These are phyloP conservation scores for Zymoseptoria crescenta DNA, from an alignment of 2,329 filamentous ascomycete genomes.

Conservation along the genomic window DNA sequence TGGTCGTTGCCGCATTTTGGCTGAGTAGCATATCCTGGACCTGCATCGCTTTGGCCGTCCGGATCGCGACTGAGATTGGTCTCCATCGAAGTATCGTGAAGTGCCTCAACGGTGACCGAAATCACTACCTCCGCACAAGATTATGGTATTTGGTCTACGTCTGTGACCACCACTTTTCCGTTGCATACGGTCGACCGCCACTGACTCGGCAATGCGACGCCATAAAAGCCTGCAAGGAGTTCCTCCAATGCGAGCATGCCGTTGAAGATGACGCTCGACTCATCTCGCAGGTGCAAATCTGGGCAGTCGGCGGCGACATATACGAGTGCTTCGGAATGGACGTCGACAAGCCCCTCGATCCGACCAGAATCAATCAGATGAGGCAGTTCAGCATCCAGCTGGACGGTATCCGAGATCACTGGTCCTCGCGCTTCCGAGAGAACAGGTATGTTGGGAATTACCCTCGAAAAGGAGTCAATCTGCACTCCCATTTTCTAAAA, in stretches of 20 bases:
- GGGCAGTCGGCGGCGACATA: slow-evolving; percentile 20
- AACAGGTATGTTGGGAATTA: slow-evolving; percentile 25
- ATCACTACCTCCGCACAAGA: slow-evolving; percentile 30
- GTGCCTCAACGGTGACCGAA: slow-evolving; percentile 26
- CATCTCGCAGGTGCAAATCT: slow-evolving; percentile 23
- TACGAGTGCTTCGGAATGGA: slow-evolving; percentile 25
- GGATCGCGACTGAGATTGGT: slow-evolving; percentile 34
- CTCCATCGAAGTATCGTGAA: slow-evolving; percentile 33
- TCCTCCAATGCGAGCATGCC: slow-evolving; percentile 28
- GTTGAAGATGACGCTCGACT: slow-evolving; percentile 25
- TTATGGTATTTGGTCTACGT: slow-evolving; percentile 35
- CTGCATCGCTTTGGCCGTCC: slow-evolving; percentile 28
- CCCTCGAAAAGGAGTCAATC: slow-evolving; percentile 21
- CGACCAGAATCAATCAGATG: slow-evolving; percentile 27
- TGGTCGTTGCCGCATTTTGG: slow-evolving; percentile 35
- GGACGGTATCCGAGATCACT: slow-evolving; percentile 22
- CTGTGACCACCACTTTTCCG: slow-evolving; percentile 35
- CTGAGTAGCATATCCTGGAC: slow-evolving; percentile 28
- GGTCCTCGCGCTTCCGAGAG: slow-evolving; percentile 20
- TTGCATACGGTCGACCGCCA: slow-evolving; percentile 32
- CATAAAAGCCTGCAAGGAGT: slow-evolving; percentile 24
- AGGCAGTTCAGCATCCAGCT: slow-evolving; percentile 23
- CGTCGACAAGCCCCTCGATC: slow-evolving; percentile 21
- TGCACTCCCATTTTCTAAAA: slow-evolving; percentile 25
- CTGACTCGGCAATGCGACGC: slow-evolving; percentile 30